Conservation (phyloP, 306 rosid genomes). For the Prunus armeniaca region DNA sequence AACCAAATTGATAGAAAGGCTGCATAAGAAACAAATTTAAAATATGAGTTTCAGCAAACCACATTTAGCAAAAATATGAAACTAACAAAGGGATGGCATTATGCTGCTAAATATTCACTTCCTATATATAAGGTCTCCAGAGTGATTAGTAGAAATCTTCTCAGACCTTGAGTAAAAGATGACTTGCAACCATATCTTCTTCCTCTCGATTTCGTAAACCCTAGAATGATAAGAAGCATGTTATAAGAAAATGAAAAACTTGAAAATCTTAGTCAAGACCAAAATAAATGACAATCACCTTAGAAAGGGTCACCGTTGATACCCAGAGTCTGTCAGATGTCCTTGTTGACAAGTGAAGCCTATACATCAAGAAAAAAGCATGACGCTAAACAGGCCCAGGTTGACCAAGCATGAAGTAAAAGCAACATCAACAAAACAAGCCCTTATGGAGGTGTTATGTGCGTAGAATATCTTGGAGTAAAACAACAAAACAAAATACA, state of each 20-base stretch:
- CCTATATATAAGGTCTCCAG: not conserved
- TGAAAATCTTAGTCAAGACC: not conserved
- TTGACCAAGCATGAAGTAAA: not conserved
- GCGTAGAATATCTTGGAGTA: not conserved
- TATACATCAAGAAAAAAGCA: slow-evolving; percentile 29
- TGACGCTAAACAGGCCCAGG: slow-evolving; percentile 8
- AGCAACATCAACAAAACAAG: not conserved
- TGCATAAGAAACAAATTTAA: slow-evolving; percentile 29
- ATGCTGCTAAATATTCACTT: not conserved
- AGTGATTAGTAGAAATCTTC: not conserved
- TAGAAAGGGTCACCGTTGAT: slow-evolving; percentile 65
- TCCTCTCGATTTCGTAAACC: slow-evolving; percentile 82
- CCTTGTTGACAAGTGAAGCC: slow-evolving; percentile 84
- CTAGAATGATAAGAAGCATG: slow-evolving; percentile 36
- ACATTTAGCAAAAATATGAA: not conserved
- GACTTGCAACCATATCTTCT: slow-evolving; percentile 76
- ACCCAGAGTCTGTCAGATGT: slow-evolving; percentile 66
- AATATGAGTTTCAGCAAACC: not conserved
- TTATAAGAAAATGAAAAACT: not conserved
- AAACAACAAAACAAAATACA: not conserved
- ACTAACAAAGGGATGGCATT: not conserved
- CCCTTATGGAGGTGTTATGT: not conserved
- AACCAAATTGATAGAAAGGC: slow-evolving; percentile 41
- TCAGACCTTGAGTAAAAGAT: slow-evolving; percentile 71
- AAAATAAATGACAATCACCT: slow-evolving; percentile 43